Conservation (phyloP, 202 grass and related monocot genomes). For the Schoenoplectus tabernaemontani region DNA sequence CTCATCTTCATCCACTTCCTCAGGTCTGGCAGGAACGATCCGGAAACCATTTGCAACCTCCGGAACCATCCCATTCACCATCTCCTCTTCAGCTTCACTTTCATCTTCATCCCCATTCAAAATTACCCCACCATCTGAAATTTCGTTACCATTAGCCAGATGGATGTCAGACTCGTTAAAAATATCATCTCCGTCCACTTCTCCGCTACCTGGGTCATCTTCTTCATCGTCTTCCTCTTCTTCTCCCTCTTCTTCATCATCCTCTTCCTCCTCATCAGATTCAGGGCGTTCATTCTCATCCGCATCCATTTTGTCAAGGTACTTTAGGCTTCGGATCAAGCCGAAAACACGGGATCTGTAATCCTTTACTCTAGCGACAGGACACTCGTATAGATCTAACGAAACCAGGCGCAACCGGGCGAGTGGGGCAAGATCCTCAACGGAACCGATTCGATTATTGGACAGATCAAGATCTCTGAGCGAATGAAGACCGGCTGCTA, state of each 20-base stretch:
- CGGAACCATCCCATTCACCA: constrained; percentile 37
- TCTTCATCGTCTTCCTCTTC: constrained; percentile 66
- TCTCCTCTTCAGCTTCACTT: constrained; percentile 72
- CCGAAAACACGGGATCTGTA: constrained; percentile 83
- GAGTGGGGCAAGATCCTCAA: constrained; percentile 68
- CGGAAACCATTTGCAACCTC: constrained; percentile 63
- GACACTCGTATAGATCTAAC: constrained; percentile 93
- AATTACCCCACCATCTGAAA: constrained; percentile 44
- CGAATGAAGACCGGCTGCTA: constrained; percentile 50
- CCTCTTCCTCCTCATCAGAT: constrained; percentile 86
- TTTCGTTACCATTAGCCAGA: constrained; percentile 8
- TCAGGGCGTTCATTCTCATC: constrained; percentile 95
- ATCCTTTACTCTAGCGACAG: constrained; percentile 77
- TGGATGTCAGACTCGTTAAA: constrained; percentile 35
- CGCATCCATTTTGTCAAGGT: constrained; percentile 90
- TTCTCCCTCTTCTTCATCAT: constrained; percentile 38
- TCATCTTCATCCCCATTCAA: constrained; percentile 85
- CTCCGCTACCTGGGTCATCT: constrained; percentile 77
- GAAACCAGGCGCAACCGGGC: constrained; percentile 65
- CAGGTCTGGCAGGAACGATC: constrained; percentile 31
- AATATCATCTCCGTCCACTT: constrained; percentile 47
- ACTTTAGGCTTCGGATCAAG: constrained; percentile 77
- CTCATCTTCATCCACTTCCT: constrained; percentile 41
- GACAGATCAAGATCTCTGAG: constrained; percentile 88
- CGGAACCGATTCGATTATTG: constrained; percentile 80